These are phyloP conservation scores for Acmispon strigosus DNA, from an alignment of 306 rosid species.

Conservation along the genomic window DNA sequence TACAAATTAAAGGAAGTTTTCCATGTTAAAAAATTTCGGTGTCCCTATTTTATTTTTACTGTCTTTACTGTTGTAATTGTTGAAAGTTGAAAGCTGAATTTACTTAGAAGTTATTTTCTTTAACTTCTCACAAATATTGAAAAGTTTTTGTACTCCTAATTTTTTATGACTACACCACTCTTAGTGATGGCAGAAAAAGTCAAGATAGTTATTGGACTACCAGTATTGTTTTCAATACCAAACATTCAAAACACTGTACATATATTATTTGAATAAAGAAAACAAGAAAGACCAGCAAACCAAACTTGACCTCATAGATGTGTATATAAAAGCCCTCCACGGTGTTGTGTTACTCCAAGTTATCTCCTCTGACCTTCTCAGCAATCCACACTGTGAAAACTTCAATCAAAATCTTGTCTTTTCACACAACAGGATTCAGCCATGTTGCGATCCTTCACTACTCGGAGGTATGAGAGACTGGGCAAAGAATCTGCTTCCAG, in stretches of 20 bases:
- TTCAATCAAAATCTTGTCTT: background rate
- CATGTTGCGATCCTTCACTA: constrained; percentile 53
- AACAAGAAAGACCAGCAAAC: background rate
- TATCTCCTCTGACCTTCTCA: background rate
- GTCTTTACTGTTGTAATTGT: no score
- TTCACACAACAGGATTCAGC: background rate
- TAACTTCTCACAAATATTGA: no score
- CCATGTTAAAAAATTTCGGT: no score
- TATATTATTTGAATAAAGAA: background rate
- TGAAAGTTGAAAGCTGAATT: no score
- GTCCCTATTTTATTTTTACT: no score
- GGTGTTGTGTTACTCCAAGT: background rate
- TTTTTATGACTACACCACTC: no score
- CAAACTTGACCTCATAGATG: background rate
- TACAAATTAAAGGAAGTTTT: no score
- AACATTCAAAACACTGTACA: background rate
- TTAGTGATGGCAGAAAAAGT: no score
- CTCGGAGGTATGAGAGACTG: constrained; percentile 36
- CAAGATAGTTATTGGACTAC: no score
- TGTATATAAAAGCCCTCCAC: constrained; percentile 10
- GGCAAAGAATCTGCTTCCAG: constrained; percentile 33
- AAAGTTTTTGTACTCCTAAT: no score
- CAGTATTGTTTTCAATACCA: background rate
- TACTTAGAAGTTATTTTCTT: no score
- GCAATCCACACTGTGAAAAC: background rate